Evolutionary conservation across 73 alveolate genomes (phyloP).

Genomic region (Uronychia binucleata): DNA sequence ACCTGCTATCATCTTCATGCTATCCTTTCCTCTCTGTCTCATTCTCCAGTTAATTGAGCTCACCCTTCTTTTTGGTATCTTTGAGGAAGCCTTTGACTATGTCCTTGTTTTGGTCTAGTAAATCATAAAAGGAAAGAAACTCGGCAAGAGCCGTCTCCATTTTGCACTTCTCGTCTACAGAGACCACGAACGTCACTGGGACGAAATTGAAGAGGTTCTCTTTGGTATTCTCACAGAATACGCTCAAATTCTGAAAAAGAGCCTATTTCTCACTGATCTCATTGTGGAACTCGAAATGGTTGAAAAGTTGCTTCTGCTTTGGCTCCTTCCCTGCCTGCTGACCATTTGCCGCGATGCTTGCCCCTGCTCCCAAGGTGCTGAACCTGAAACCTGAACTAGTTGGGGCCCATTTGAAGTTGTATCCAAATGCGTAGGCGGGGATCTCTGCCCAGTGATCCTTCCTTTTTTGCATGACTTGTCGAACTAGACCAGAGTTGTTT

Average conservation of each 20-base stretch:
- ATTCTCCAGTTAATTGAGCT: not conserved
- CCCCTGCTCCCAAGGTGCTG: not conserved
- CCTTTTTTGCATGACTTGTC: not conserved
- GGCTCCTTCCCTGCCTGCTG: not conserved
- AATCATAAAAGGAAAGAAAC: slow-evolving; percentile 30
- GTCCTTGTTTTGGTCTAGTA: slow-evolving; percentile 38
- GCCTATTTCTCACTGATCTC: slow-evolving; percentile 87
- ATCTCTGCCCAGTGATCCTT: not conserved
- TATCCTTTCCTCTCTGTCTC: not conserved
- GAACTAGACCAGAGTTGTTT: not conserved
- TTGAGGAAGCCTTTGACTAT: slow-evolving; percentile 14
- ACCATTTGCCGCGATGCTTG: no score
- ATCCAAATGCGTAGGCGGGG: not conserved
- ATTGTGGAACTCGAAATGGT: slow-evolving; percentile 96
- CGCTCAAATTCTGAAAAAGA: slow-evolving; percentile 80
- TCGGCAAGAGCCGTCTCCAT: slow-evolving; percentile 9
- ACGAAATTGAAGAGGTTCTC: slow-evolving; percentile 80
- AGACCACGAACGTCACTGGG: slow-evolving; percentile 75
- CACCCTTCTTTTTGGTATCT: not conserved
- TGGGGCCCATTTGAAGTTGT: not conserved
- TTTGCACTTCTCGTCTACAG: slow-evolving; percentile 21
- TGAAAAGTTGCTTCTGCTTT: slow-evolving; percentile 75
- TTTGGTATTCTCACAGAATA: slow-evolving; percentile 71
- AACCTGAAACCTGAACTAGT: not conserved
- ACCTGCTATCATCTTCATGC: not conserved